These are phyloP conservation scores for Jamesozyma lodderae DNA, from an alignment of 805 yeast genomes.

Conservation along the genomic window DNA sequence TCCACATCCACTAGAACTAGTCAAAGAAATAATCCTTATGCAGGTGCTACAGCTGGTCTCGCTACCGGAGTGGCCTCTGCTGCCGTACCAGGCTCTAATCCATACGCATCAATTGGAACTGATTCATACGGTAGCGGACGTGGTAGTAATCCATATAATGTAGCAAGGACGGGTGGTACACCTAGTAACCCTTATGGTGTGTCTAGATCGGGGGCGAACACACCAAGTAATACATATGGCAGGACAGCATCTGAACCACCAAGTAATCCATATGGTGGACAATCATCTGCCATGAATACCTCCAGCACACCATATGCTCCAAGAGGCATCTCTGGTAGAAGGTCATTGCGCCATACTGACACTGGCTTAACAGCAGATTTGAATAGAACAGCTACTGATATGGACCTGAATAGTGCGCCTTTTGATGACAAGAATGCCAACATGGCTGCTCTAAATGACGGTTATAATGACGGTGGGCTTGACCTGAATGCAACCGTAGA, in stretches of 20 bases:
- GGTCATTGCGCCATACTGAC: not conserved
- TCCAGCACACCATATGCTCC: not conserved
- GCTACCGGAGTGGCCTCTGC: not conserved
- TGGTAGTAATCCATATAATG: conserved; percentile 6
- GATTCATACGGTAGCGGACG: not conserved
- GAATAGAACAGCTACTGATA: conserved; percentile 2
- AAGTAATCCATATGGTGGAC: not conserved
- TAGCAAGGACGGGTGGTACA: not conserved
- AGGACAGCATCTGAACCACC: not conserved
- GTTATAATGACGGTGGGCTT: conserved; percentile 8
- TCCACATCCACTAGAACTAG: not conserved
- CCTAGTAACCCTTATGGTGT: conserved; percentile 2
- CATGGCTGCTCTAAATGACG: not conserved
- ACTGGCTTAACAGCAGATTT: conserved; percentile 1
- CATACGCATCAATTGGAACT: conserved; percentile 5
- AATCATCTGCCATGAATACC: not conserved
- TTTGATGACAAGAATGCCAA: not conserved
- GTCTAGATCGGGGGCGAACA: not conserved
- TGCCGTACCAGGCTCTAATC: conserved; percentile 2
- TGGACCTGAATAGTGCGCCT: conserved; percentile 2
- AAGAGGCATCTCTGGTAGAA: not conserved
- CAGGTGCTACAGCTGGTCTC: not conserved
- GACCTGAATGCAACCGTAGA: conserved; percentile 23
- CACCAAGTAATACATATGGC: conserved; percentile 2
- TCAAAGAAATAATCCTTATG: not conserved